A percentile compares a stretch with the other conserved stretches of the same genome.
Evolutionary conservation across 352 stramenopile species (phyloP).

Genomic region (Pythium utonaiense): DNA sequence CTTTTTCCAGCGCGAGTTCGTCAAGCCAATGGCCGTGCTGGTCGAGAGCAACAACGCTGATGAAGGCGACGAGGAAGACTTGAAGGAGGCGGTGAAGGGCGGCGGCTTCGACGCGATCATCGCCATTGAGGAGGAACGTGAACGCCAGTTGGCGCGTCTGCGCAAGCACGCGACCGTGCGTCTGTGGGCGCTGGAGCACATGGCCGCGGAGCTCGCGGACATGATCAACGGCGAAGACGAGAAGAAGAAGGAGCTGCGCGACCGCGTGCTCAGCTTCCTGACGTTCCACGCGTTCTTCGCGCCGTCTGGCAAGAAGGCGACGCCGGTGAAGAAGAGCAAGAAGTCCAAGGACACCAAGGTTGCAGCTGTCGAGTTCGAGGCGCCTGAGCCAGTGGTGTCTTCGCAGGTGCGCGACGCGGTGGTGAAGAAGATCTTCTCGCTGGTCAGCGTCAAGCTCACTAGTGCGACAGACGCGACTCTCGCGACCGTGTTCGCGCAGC

Average conservation of each 20-base stretch:
- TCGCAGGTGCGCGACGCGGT: conserved; percentile 35
- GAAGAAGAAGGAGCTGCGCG: conserved; percentile 27
- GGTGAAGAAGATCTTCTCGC: conserved; percentile 65
- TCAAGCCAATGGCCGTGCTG: conserved; percentile 51
- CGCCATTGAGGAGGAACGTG: conserved; percentile 73
- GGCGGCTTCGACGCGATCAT: conserved; percentile 67
- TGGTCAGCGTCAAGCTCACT: conserved; percentile 54
- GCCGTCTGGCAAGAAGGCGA: conserved; percentile 23
- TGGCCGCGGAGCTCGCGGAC: conserved; percentile 46
- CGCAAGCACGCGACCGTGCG: conserved; percentile 62
- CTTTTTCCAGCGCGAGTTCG: conserved; percentile 72
- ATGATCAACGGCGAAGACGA: conserved; percentile 20
- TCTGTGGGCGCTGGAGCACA: conserved; percentile 69
- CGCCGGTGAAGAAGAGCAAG: conserved; percentile 25
- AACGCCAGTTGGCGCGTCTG: conserved; percentile 49
- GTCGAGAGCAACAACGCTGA: conserved; percentile 37
- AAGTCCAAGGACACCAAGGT: conserved; percentile 27
- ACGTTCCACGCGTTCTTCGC: conserved; percentile 71
- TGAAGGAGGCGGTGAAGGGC: conserved; percentile 31
- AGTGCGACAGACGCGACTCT: conserved; percentile 41
- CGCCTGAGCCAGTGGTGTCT: conserved; percentile 43
- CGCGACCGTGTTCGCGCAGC: conserved; percentile 37
- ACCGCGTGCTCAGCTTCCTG: conserved; percentile 57
- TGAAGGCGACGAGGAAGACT: conserved; percentile 38
- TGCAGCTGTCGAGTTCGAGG: conserved; percentile 15